Conservation (phyloP, 108 stramenopile species). For the Mayamaea pseudoterrestris region DNA sequence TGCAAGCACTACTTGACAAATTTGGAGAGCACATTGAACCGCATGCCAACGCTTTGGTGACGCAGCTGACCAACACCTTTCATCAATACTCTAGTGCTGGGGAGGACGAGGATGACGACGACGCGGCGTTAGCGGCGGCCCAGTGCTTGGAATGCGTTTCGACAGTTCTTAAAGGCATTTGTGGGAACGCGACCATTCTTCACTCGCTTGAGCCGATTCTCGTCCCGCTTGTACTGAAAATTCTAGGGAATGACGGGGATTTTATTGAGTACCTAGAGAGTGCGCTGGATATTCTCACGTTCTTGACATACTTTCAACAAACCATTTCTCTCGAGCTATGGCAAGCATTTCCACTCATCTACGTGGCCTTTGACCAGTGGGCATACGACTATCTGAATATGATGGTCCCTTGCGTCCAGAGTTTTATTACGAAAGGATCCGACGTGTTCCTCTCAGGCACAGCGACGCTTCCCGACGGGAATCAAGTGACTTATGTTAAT, state of each 20-base stretch:
- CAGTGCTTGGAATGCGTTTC: conserved; percentile 94
- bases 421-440: conserved; percentile 82
- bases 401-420: conserved; percentile 89
- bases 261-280: conserved; percentile 92
- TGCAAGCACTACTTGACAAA: conserved; percentile 87
- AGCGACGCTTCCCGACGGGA: conserved; percentile 37
- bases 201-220: conserved; percentile 82
- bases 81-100: conserved; percentile 77
- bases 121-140: conserved; percentile 93
- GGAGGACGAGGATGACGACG: conserved; percentile 94
- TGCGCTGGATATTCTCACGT: conserved; percentile 86
- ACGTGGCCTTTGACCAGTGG: conserved; percentile 85
- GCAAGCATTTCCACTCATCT: conserved; percentile 88
- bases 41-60: conserved; percentile 83
- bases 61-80: conserved; percentile 83
- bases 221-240: conserved; percentile 73
- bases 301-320: conserved; percentile 86
- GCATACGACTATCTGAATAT: conserved; percentile 92
- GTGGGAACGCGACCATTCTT: conserved; percentile 62
- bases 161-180: conserved; percentile 82
- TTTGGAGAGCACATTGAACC: conserved; percentile 93
- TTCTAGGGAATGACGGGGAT: conserved; percentile 84
- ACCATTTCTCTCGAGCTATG: conserved; percentile 79
- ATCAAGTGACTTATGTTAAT: conserved; percentile 61
- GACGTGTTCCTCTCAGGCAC: conserved; percentile 54